Evolutionary conservation across 176 grass and related monocot species (phyloP), one percentile per base, ranked within the genome.

Genomic region (Eragrostis curvula): DNA sequence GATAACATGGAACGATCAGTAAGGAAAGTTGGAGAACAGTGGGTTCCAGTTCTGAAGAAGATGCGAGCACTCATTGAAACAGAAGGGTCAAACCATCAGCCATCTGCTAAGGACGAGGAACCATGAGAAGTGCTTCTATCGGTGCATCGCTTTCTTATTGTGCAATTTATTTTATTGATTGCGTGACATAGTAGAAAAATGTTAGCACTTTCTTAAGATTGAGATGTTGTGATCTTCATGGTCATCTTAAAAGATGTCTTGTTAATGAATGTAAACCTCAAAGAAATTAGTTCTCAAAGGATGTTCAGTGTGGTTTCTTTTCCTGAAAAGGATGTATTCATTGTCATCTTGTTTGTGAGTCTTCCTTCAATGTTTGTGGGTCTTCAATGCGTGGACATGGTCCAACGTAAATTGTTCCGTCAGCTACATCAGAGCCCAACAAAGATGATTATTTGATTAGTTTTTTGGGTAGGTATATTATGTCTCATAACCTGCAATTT

Each of bases 41-140:
- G 84, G 76, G 14, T 86, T 73, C 49, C 77, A 28, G 41, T 12
- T 47, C 49, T 81, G 28, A 49, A 62, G 68, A 82, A 86, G 50
- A 86, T 75, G 14, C 81, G 70, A 60, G 70, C 42, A 42, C 50
- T 42, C 9, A 51, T 51, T 59, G 70, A 81, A 81, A 87, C 2
- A 18, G 70, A 75, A 59, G 8, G 61, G 59, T 47, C 78, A 50
- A 68, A 81, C 15, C 78, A 69, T 68, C 60, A 75, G 10, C 28
- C 40, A 48, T 68, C 51, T 80, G 13, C 60, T 27, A 36, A 36
- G 32, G 32, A 36, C 2, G 77, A 46, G 40, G 48, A 86, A 59
- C 79, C 74, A 79, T 71, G 75, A 80, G 45, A 79, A 23, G 29
- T 69, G 29, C 6, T 59, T 70, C 53, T 41, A 6, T 7, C n/a